Base-by-base conservation (phyloP, 495 filamentous ascomycete species). In the Barbatosphaeria neglecta region DNA sequence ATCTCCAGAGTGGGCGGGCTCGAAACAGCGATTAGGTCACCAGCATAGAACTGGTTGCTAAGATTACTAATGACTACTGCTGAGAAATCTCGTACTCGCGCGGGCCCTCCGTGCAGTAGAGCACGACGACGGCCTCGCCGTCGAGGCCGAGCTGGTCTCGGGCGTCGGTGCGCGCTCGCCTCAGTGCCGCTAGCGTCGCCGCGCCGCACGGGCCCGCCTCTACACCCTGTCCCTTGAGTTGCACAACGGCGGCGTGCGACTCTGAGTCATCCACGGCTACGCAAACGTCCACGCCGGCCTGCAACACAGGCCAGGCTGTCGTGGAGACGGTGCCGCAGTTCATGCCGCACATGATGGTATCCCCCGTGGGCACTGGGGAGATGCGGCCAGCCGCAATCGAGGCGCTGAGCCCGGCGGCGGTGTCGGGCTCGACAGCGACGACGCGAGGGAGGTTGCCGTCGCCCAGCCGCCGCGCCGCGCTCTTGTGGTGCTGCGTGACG, bases 331-430 rank as follows among this genome's bases (percentile, higher is more conserved):
- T 84, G 3, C 81, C 81, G 50, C 81, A 85, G 50, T 80, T 74
- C 72, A 85, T 74, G 2, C 82, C 81, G 43, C 66, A 65, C 82
- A 86, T 85, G 53, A 83, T 82, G 5, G 74, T 84, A 8, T 66
- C 53, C 0, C 58, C 64, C 0, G 78, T 83, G 3, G 50, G 15
- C 3, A 81, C 67, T 0, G 65, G 43, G 5, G 63, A 61, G 15
- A 67, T 60, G 27, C 66, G 49, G 3, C 73, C 75, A 6, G 49
- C 58, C 24, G 61, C 56, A 15, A 85, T 56, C 41, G 73, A 79
- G 1, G 59, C 49, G 18, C 68, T 66, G 23, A 86, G 55, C 62
- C 77, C 79, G 4, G 81, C 70, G 11, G 81, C 81, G 6, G 78
- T 74, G 11, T 77, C 75, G 1, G 81, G 75, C 54, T 87, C 83